Conservation (phyloP, 495 filamentous ascomycete genomes). For the Podospora comata region DNA sequence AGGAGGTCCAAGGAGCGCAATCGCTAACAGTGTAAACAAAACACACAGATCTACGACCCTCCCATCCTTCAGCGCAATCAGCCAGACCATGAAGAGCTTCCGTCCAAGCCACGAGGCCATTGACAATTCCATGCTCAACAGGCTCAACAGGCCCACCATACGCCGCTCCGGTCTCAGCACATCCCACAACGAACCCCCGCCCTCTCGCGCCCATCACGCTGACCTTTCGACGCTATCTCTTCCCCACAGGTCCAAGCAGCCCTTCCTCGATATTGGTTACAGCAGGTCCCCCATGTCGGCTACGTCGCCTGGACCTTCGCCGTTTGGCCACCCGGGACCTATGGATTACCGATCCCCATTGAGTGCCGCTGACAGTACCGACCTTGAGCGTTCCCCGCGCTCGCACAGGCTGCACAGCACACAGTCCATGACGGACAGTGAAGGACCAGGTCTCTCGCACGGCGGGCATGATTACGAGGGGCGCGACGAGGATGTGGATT, state of each 20-base stretch:
- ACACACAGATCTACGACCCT: slow-evolving; percentile 7
- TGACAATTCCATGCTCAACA: slow-evolving; percentile 75
- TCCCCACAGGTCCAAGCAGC: slow-evolving; percentile 41
- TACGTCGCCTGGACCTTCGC: slow-evolving; percentile 47
- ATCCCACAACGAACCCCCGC: slow-evolving; percentile 47
- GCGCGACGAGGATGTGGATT: slow-evolving; percentile 62
- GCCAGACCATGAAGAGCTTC: slow-evolving; percentile 51
- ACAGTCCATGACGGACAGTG: slow-evolving; percentile 6
- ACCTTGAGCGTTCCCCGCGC: slow-evolving; percentile 57
- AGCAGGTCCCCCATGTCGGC: slow-evolving; percentile 49
- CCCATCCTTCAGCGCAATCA: slow-evolving; percentile 29
- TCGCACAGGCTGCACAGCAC: slow-evolving; percentile 51
- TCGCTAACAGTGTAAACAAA: slow-evolving; percentile 12
- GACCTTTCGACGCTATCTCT: slow-evolving; percentile 50
- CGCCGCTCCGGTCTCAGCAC: slow-evolving; percentile 51
- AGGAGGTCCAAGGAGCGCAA: slow-evolving; percentile 8
- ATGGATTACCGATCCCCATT: slow-evolving; percentile 49
- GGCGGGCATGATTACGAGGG: slow-evolving; percentile 44
- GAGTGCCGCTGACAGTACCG: slow-evolving; percentile 38
- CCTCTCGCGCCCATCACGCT: slow-evolving; percentile 46
- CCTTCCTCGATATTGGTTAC: slow-evolving; percentile 44
- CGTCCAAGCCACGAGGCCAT: slow-evolving; percentile 65
- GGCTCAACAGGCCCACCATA: slow-evolving; percentile 58
- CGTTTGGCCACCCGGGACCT: slow-evolving; percentile 45
- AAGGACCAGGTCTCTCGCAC: slow-evolving; percentile 37